A percentile compares a stretch with the other conserved stretches of the same genome.
These are phyloP conservation scores for Chondrus crispus DNA, from an alignment of 23 red algal genomes.

Conservation along the genomic window DNA sequence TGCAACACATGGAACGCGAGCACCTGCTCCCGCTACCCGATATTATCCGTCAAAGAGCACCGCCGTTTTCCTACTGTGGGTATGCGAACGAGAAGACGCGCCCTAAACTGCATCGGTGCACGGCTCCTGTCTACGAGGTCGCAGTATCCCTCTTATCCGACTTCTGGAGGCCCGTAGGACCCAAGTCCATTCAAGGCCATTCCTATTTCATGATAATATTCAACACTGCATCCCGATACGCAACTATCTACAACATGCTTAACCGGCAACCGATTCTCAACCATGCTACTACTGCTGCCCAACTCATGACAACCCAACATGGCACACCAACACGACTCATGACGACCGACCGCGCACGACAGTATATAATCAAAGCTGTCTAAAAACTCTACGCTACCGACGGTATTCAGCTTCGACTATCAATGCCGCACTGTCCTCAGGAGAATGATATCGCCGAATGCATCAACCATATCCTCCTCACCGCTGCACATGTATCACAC, in stretches of 20 bases:
- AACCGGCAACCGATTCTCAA: neutral
- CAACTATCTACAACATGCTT: neutral
- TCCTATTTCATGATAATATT: neutral
- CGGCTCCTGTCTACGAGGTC: neutral
- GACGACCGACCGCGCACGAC: neutral
- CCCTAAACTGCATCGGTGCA: neutral
- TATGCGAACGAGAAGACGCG: neutral
- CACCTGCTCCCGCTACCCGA: neutral
- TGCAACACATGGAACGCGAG: neutral
- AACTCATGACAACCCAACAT: too few relatives aligned
- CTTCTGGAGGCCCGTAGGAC: neutral
- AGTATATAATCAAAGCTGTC: neutral
- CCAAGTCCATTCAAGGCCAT: neutral
- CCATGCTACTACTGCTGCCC: too few relatives aligned
- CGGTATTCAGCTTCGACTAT: neutral
- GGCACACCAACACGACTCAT: too few relatives aligned
- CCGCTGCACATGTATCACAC: neutral
- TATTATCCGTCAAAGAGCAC: neutral
- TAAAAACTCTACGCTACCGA: neutral
- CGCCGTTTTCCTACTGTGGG: neutral
- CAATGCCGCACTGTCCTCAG: neutral
- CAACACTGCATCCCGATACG: neutral
- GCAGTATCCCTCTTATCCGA: neutral
- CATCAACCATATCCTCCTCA: neutral
- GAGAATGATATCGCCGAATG: neutral